Conservation (phyloP, 2,329 filamentous ascomycete species). For the Phaeomoniella chlamydospora region DNA sequence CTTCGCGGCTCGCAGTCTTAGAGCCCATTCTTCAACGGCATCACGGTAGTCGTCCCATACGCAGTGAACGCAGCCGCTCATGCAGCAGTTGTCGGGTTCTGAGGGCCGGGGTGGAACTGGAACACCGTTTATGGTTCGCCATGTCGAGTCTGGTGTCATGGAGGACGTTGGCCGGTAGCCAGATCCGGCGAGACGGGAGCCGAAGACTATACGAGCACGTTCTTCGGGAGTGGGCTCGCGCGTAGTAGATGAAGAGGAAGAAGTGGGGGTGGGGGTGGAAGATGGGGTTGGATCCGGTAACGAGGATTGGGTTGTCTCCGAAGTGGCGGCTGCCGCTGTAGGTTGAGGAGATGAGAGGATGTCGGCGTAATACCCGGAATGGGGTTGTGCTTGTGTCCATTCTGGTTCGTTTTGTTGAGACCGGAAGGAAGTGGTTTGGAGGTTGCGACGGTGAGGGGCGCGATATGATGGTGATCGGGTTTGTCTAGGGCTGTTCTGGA, state of each 20-base stretch:
- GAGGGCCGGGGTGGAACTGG: constrained; percentile 68
- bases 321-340: neutral
- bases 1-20: constrained; percentile 49
- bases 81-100: constrained; percentile 97
- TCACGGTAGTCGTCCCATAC: constrained; percentile 90
- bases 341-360: constrained; percentile 18
- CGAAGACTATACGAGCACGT: constrained; percentile 61
- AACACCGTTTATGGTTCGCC: constrained; percentile 56
- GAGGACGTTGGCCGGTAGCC: constrained; percentile 44
- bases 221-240: constrained; percentile 19
- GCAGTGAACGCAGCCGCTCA: constrained; percentile 96
- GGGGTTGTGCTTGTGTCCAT: constrained; percentile 20
- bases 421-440: too few species aligned
- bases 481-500: too few species aligned
- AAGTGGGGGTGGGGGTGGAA: constrained; percentile 4
- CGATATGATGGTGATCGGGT: too few species aligned
- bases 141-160: constrained; percentile 34
- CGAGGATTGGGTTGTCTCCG: constrained; percentile 4
- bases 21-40: constrained; percentile 80
- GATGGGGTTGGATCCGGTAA: constrained; percentile 6
- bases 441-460: too few species aligned
- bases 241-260: constrained; percentile 6
- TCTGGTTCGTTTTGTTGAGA: too few species aligned
- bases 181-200: constrained; percentile 61
- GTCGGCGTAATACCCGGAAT: constrained; percentile 29